These are phyloP conservation scores for Collybia sordida DNA, from an alignment of 768 basidiomycete species.

Conservation along the genomic window DNA sequence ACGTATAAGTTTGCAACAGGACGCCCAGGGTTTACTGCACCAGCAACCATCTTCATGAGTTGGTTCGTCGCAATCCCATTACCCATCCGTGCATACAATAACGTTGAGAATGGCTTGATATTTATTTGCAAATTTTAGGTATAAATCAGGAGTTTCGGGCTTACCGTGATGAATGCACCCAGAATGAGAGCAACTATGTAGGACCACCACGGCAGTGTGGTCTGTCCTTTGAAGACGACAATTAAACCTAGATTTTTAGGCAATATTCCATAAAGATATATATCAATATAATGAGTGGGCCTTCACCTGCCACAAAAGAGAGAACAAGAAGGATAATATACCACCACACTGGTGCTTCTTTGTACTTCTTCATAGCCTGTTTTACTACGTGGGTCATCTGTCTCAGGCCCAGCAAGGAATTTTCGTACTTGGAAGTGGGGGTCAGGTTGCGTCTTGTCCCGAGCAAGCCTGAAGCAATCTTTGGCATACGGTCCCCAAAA, in stretches of 20 bases:
- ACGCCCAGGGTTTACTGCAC: constrained; percentile 57
- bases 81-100: constrained; percentile 59
- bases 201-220: constrained; percentile 63
- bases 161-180: constrained; percentile 42
- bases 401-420: not conserved
- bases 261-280: not conserved
- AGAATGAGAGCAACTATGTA: constrained; percentile 56
- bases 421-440: constrained; percentile 50
- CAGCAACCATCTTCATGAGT: constrained; percentile 66
- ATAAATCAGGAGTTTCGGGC: not conserved
- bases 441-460: constrained; percentile 47
- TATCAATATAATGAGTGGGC: not conserved
- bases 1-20: constrained; percentile 74
- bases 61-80: constrained; percentile 60
- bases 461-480: constrained; percentile 49
- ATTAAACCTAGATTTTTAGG: constrained; percentile 40
- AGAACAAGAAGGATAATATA: constrained; percentile 47
- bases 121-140: not conserved
- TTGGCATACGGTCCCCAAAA: constrained; percentile 57
- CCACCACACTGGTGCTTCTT: constrained; percentile 65
- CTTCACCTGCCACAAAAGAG: constrained; percentile 54
- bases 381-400: not conserved
- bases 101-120: constrained; percentile 50
- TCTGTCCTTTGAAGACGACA: constrained; percentile 56
- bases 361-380: constrained; percentile 57